Conservation (phyloP, 768 basidiomycete species). For the Gyrodon lividus region DNA sequence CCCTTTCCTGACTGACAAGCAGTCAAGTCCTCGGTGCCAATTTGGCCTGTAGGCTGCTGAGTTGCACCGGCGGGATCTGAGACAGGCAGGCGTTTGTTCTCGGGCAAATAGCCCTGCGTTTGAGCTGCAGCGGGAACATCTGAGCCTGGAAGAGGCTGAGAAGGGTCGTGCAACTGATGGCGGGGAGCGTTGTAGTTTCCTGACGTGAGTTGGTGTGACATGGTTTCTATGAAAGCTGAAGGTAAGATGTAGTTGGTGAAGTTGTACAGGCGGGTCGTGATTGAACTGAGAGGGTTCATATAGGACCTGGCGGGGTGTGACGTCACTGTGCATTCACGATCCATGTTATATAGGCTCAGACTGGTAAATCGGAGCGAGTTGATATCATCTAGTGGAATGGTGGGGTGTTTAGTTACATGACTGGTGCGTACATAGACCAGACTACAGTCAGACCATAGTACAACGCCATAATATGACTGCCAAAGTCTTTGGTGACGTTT, state of each 20-base stretch:
- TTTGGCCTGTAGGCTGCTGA: constrained; percentile 23
- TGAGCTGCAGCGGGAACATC: constrained; percentile 25
- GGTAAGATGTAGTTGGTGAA: neutral
- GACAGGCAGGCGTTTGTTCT: constrained; percentile 31
- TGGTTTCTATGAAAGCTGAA: neutral
- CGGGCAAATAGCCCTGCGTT: constrained; percentile 38
- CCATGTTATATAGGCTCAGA: too few species aligned
- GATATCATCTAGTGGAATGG: too few species aligned
- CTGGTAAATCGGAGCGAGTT: neutral
- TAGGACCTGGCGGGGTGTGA: neutral
- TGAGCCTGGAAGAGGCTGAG: constrained; percentile 49
- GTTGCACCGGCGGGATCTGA: constrained; percentile 7
- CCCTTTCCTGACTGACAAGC: neutral
- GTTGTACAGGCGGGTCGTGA: too few species aligned
- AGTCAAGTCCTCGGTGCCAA: constrained; percentile 9
- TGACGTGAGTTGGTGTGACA: constrained; percentile 10
- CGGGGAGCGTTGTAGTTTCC: constrained; percentile 22
- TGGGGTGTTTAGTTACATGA: too few species aligned
- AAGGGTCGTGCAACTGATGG: constrained; percentile 47
- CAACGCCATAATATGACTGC: too few species aligned
- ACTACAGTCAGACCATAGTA: too few species aligned
- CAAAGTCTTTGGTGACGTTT: too few species aligned
- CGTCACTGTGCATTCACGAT: too few species aligned
- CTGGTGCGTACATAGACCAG: too few species aligned
- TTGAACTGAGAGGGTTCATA: neutral